Percentiles rank a stretch among this genome's conserved stretches.
Conservation (phyloP, 106 monocot genomes). For the Phalaenopsis equestris region DNA sequence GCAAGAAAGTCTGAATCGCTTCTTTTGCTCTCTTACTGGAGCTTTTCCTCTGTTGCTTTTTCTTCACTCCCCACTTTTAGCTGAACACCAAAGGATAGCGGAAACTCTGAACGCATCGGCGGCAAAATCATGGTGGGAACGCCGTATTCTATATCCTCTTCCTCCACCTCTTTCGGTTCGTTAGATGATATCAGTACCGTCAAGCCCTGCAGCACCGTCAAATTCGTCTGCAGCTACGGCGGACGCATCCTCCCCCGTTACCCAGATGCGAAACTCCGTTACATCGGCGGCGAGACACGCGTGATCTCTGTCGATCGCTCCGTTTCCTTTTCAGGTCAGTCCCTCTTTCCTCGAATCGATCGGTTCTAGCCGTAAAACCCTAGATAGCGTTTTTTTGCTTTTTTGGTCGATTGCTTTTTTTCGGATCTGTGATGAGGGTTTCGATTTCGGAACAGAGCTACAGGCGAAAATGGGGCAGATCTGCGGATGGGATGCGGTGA, state of each 20-base stretch:
- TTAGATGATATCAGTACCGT: constrained; percentile 33
- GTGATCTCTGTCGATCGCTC: constrained; percentile 34
- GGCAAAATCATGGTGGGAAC: constrained; percentile 27
- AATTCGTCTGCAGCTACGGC: constrained; percentile 55
- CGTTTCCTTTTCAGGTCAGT: constrained; percentile 25
- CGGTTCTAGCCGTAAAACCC: background rate
- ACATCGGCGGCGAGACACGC: constrained; percentile 52
- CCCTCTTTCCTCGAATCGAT: background rate
- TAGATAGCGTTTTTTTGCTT: background rate
- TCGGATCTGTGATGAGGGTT: background rate
- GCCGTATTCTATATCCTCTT: constrained; percentile 33
- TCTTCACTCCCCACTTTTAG: background rate
- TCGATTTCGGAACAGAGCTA: constrained; percentile 31
- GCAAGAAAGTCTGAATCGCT: constrained; percentile 13
- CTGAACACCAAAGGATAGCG: background rate
- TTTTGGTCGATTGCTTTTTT: background rate
- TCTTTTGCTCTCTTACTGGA: background rate
- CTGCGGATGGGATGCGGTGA: constrained; percentile 39
- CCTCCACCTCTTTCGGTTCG: constrained; percentile 38
- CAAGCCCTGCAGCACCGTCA: constrained; percentile 13
- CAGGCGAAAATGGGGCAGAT: constrained; percentile 49
- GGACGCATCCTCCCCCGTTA: constrained; percentile 52
- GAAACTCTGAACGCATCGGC: background rate
- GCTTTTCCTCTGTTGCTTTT: background rate
- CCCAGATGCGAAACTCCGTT: constrained; percentile 38